Evolutionary conservation across 2,329 filamentous ascomycete species (phyloP), one percentile per base, ranked within the genome.

Genomic region (Sclerotinia trifoliorum): DNA sequence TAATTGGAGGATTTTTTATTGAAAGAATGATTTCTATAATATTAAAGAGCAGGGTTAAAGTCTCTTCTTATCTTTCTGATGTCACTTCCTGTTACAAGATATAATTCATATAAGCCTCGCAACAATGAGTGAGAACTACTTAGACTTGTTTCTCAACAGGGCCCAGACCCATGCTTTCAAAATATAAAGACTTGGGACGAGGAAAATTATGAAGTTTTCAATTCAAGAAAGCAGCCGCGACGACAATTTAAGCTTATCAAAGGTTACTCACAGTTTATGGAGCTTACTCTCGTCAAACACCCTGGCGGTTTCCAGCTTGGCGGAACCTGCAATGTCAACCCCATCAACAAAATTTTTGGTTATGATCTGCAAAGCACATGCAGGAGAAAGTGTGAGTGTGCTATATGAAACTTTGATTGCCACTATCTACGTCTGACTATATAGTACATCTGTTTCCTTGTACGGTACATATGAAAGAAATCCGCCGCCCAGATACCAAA

Each of bases 321-420:
- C 42, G 32, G 19, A 17, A 48, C 32, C 42, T 48, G 42, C 57
- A 61, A 32, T 49, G 44, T 61, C 44, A 49, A 26, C 29, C 7
- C 15, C n/a, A 48, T 61, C 21, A 8, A 49, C 5, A 21, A 49
- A 61, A 49, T 8, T 10, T 15, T 17, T n/a, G 44, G 58, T 35
- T 21, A 61, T 44, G 58, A 61, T 61, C 58, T 61, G 58, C 58
- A 61, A 24, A 35, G 44, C 29, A 61, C 3, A 48, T 61, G 39
- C 39, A 42, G 44, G 10, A 11, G 32, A 61, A 19, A 35, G 4
- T 24, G 15, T 35, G 19, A 46, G 26, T 61, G 39, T 61, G 29
- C 26, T 61, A 49, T 48, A 24, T 61, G 58, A 49, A 61, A 61
- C 44, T 35, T 24, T 61, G 58, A 32, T 61, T 61, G 44, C 44